Evolutionary conservation across 148 eudicot genomes (phyloP).

Genomic region (Persicaria maculosa): DNA sequence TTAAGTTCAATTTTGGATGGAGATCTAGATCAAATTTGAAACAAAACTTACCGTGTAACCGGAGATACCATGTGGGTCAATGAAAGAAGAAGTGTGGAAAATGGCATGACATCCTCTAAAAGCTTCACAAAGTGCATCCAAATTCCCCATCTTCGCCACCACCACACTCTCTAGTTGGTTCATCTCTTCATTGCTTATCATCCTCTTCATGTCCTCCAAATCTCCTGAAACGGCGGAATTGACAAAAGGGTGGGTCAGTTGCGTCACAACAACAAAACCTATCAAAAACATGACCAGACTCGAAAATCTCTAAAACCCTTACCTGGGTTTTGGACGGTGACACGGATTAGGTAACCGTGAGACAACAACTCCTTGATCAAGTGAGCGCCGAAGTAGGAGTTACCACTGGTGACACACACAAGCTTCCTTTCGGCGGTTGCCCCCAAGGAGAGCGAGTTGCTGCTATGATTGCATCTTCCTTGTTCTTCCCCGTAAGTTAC

Average conservation of each 20-base stretch:
- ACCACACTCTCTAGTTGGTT: constrained; percentile 24
- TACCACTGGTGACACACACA: constrained; percentile 27
- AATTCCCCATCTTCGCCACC: constrained; percentile 25
- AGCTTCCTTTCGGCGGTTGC: constrained; percentile 17
- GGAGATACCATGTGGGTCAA: constrained; percentile 27
- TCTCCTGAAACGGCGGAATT: constrained; percentile 12
- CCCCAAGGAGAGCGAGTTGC: neutral
- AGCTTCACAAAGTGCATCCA: constrained; percentile 19
- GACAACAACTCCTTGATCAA: constrained; percentile 23
- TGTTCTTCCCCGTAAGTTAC: neutral
- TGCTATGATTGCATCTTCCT: neutral
- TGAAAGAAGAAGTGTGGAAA: constrained; percentile 29
- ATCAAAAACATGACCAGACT: neutral
- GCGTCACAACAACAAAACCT: neutral
- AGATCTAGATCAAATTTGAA: neutral
- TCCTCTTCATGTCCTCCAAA: constrained; percentile 25
- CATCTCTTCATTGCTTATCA: constrained; percentile 19
- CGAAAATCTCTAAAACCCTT: neutral
- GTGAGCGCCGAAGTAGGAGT: constrained; percentile 24
- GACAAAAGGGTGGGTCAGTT: too few relatives aligned
- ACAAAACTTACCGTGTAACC: constrained; percentile 22
- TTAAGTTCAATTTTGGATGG: neutral
- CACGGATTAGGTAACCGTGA: constrained; percentile 24
- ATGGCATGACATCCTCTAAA: constrained; percentile 27
- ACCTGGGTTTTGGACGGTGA: constrained; percentile 23